Evolutionary conservation across 1,139 yeast genomes (phyloP), one percentile per base, ranked within the genome.

Genomic region (Debaryomyces subglobosus): DNA sequence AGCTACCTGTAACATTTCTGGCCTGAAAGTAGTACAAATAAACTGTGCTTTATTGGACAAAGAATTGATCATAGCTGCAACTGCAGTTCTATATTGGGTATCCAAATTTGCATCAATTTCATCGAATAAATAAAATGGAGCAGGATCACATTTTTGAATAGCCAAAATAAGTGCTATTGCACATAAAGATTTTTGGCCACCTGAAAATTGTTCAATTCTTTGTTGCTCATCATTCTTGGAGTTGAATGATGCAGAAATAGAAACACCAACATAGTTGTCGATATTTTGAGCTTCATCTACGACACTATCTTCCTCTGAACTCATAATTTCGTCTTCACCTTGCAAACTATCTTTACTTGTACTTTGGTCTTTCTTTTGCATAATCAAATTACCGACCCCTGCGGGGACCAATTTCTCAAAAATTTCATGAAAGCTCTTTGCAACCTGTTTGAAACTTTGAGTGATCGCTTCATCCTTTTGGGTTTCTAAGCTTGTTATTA

Each of bases 71-170:
- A 89, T 74, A 33, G 78, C 70, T 0, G 99, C 97, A 15, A 94
- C 97, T 0, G 97, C 85, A 0, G 89, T 82, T 59, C 99, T 81
- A 64, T 92, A 92, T 62, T 90, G 97, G 2, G 96, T 84, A 69
- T 94, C 99, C 52, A 94, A 76, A 57, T 94, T 94, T 7, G 98
- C 97, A 70, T 94, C 99, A 51, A 94, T 87, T 72, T 94, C 99
- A 67, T 94, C 99, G 67, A 94, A 91, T 47, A 94, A 71, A 63
- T 94, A 94, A 65, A 94, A 94, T 44, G 99, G 98, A 2, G 98
- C 98, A 8, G 98, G 98, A 58, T 94, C 98, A 57, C 96, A 89
- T 63, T 81, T 84, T 69, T 94, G 99, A 53, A 94, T 90, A 3
- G 99, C 98, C 52, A 94, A 78, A 54, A 94, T 92, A 45, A 94